Evolutionary conservation across 345 rosid genomes (phyloP), one percentile per base, ranked within the genome.

Genomic region (Eucalyptus cloeziana): DNA sequence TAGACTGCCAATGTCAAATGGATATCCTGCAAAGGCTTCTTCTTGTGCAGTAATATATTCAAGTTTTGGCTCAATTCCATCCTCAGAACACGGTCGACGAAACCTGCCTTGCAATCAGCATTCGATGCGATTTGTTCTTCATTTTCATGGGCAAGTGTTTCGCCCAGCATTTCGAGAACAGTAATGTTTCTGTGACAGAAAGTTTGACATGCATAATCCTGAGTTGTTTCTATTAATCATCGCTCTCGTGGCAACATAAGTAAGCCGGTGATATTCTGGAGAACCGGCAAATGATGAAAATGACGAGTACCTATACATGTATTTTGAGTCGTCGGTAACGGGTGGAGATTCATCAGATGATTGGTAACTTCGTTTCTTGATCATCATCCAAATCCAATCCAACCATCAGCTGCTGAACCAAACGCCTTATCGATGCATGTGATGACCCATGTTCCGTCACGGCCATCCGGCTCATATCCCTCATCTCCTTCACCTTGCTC

Each of bases 391-490:
- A 17, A 19, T 64, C 81, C 25, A 37, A 5, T 71, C 13, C 71
- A 45, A 8, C 89, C 40, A 58, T 3, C 37, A 90, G 33, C 0
- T 90, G 31, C 86, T 58, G 49, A 25, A 89, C 79, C 87, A 91
- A 21, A n/a, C 45, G 83, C 31, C 88, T 33, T 44, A 90, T 27
- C 3, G 88, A 69, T 5, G 13, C 45, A 10, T 81, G 60, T 8
- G 92, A 86, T 22, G 92, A 89, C 3, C 92, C 92, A 33, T 24
- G 40, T 31, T 86, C 90, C 37, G 27, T 60, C 86, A 89, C 67
- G 30, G 90, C 50, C 88, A 10, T 54, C 56, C 62, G 51, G 25
- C 88, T 58, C 86, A 10, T 88, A 7, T 88, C 67, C 30, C 79
- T 80, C 88, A 91, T 88, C 85, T 79, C 89, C 88, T 40, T 89